Percentiles rank a stretch among this genome's conserved stretches.
Conservation (phyloP, 495 filamentous ascomycete genomes). For the Talaromyces ruber region DNA sequence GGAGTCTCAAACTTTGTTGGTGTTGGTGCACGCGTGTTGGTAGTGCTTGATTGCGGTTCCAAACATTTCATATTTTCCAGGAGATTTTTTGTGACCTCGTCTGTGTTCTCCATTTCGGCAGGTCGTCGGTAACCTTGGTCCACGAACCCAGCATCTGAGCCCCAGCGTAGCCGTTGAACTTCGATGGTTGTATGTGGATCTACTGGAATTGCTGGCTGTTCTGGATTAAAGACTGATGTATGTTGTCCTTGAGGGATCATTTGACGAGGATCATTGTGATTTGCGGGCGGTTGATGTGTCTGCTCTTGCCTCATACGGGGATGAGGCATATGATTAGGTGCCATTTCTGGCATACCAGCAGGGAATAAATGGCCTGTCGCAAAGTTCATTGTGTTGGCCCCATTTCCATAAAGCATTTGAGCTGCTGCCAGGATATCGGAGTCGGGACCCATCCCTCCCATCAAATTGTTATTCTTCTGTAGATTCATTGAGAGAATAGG, state of each 20-base stretch:
- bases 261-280: neutral
- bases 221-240: constrained; percentile 34
- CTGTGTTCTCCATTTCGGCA: constrained; percentile 45
- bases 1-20: constrained; percentile 26
- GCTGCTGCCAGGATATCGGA: constrained; percentile 44
- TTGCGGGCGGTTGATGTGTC: neutral
- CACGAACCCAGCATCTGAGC: constrained; percentile 56
- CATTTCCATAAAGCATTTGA: constrained; percentile 37
- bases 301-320: neutral
- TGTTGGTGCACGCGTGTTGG: constrained; percentile 51
- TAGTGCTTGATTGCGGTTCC: constrained; percentile 41
- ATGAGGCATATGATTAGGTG: constrained; percentile 8
- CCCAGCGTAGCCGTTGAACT: constrained; percentile 46
- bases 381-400: constrained; percentile 21
- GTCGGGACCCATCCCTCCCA: constrained; percentile 10
- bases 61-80: constrained; percentile 47
- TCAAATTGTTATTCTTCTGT: constrained; percentile 10
- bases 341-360: constrained; percentile 13
- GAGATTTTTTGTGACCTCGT: constrained; percentile 43
- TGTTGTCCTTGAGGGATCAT: constrained; percentile 22
- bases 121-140: constrained; percentile 47
- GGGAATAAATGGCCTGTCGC: constrained; percentile 23
- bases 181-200: constrained; percentile 33
- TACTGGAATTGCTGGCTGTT: constrained; percentile 24
- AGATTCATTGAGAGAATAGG: constrained; percentile 20